Base-by-base conservation (phyloP, 2,329 filamentous ascomycete genomes). In the Pseudohalonectria lignicola region DNA sequence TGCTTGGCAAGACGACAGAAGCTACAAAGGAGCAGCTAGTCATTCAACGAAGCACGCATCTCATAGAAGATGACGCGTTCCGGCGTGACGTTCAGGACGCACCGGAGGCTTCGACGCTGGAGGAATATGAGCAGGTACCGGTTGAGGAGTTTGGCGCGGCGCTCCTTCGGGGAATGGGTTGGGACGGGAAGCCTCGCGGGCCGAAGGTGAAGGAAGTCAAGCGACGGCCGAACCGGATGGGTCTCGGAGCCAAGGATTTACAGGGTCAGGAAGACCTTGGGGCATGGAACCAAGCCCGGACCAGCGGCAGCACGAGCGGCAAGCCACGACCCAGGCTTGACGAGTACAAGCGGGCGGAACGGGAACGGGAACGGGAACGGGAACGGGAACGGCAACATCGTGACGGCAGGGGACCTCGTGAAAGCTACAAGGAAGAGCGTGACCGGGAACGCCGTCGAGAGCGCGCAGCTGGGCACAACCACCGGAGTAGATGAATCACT, bases 61-160 rank as follows among this genome's bases (percentile, higher is more conserved):
- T 79, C 12, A 69, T 68, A n/a, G 80, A 84, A 47, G 66, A 73
- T 45, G 79, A 82, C 42, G 78, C 77, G 3, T 88, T 86, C 51
- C 67, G 68, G 23, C 71, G 74, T 19, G 85, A 90, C 54, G 72
- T 88, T 21, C 67, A 73, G 11, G 64, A 73, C 19, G 81, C 86
- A 1, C 87, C 86, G 1, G 82, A 86, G 17, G 69, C 76, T 21
- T 80, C 86, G 4, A 84, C 79, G 0, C 64, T 94, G 15, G 83
- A 85, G 25, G 86, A 92, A 51, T 96, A 96, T 61, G 81, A 83
- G 41, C 79, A 82, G 11, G 82, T 94, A 44, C 90, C 92, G 0
- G 86, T 96, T 13, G 90, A 95, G 48, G 87, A 95, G 49, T 98
- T 96, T 47, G 92, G 92, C 7, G 83, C 87, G 15, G 87, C 88